phyloP scores from a whole-genome alignment of 768 basidiomycete genomes.

The Pleurotus ostreatus region DNA sequence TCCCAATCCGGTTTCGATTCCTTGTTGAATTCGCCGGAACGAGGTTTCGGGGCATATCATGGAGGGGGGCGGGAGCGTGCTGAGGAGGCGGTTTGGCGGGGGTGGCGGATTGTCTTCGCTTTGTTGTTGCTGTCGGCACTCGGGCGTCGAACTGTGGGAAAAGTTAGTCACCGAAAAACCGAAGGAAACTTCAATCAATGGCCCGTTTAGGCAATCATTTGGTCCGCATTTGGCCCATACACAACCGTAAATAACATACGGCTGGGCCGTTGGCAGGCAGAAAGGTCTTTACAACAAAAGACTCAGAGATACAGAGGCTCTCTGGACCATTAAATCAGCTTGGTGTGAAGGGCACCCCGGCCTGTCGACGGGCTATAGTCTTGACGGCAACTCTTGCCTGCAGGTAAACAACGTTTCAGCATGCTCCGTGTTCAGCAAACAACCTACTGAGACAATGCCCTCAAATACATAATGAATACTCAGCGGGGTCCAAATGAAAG shows the following conservation, averaged over 20 bases:
- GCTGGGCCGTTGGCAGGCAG: no score
- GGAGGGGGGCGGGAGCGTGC: constrained; percentile 42
- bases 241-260: constrained; percentile 4
- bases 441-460: no score
- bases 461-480: not conserved
- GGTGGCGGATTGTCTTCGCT: constrained; percentile 32
- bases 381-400: no score
- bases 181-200: constrained; percentile 4
- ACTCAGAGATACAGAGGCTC: no score
- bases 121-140: constrained; percentile 51
- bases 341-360: no score
- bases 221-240: not conserved
- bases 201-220: constrained; percentile 4
- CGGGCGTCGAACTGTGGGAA: constrained; percentile 8
- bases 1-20: constrained; percentile 88
- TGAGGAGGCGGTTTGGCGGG: constrained; percentile 32
- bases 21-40: constrained; percentile 72
- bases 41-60: constrained; percentile 86
- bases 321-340: no score
- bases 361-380: no score
- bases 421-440: no score
- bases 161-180: constrained; percentile 9
- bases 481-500: not conserved
- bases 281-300: no score
- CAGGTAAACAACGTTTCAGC: no score